Evolutionary conservation across 164 flowering plant species (phyloP).

Genomic region (Brasenia schreberi): DNA sequence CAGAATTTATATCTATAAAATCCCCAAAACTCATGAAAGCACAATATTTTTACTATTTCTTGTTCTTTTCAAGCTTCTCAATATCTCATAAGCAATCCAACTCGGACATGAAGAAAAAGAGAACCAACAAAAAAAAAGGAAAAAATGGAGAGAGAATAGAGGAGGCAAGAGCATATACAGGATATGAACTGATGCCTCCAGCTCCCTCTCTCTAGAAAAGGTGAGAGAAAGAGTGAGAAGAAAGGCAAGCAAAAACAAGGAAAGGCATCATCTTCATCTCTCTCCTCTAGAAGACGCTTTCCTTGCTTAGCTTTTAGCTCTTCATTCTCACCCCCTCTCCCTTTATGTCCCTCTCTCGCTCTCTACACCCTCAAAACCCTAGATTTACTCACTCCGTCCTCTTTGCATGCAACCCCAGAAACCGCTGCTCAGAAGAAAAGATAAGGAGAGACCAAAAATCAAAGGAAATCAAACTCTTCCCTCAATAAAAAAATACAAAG

Average conservation of each 20-base stretch:
- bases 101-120: background rate
- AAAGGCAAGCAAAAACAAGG: constrained; percentile 8
- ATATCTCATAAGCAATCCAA: constrained; percentile 1
- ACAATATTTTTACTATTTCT: background rate
- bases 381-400: background rate
- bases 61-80: constrained; percentile 1
- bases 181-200: constrained; percentile 31
- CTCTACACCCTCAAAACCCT: constrained; percentile 3
- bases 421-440: background rate
- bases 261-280: constrained; percentile 17
- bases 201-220: constrained; percentile 52
- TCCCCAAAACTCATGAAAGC: constrained; percentile 82
- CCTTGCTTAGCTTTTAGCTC: constrained; percentile 20
- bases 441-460: constrained; percentile 1
- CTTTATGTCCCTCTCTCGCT: constrained; percentile 25
- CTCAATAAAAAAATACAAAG: constrained; percentile 9
- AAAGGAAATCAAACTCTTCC: constrained; percentile 9
- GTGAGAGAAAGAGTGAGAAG: constrained; percentile 43
- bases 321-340: constrained; percentile 30
- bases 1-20: constrained; percentile 46
- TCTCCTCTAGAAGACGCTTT: background rate
- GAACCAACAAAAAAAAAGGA: background rate
- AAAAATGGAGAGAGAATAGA: constrained; percentile 28
- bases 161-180: constrained; percentile 46
- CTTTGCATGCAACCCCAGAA: constrained; percentile 18